Base-by-base conservation (phyloP, 2,329 filamentous ascomycete species). In the Penicillium sp. region DNA sequence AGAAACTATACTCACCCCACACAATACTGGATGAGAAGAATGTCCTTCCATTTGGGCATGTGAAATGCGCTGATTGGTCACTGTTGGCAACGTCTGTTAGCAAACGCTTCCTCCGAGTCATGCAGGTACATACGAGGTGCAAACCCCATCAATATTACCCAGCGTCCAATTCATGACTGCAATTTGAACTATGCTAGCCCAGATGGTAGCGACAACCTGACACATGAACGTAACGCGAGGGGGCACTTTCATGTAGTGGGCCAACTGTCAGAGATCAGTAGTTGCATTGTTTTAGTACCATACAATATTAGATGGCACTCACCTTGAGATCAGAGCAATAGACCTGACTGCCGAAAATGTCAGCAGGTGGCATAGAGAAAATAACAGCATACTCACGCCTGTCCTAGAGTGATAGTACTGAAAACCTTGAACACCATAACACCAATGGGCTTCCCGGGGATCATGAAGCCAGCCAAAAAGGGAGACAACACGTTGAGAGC, bases 1-100 rank as follows among this genome's bases (percentile, higher is more conserved):
- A 38, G 9, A 24, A 9, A 39, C 36, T 6, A 5, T 29, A 55
- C 71, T 57, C 72, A 83, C 87, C 87, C 86, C 86, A 88, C 60
- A 88, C 82, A 57, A 88, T 79, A 10, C 84, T 87, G 1, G 84
- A 83, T 0, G 84, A 88, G 74, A 86, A 89, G 68, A 84, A 84
- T 0, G 81, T 79, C 34, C 75, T 76, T 18, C 79, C 78, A 16
- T 75, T 74, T 13, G 82, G 81, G 63, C 81, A 84, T 5, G 77
- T 81, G 59, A 84, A 78, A 45, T 85, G 85, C 55, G 77, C 76
- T 65, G 83, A 76, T 45, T 79, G 72, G 55, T 48, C 40, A 31
- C 62, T 65, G 27, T 11, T 40, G n/a, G 29, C 5, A 7, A 34
- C 29, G 7, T 41, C 38, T 34, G 13, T 39, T 21, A 31, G 16